Conservation (phyloP, 2,329 filamentous ascomycete genomes). For the Diaporthe vexans region DNA sequence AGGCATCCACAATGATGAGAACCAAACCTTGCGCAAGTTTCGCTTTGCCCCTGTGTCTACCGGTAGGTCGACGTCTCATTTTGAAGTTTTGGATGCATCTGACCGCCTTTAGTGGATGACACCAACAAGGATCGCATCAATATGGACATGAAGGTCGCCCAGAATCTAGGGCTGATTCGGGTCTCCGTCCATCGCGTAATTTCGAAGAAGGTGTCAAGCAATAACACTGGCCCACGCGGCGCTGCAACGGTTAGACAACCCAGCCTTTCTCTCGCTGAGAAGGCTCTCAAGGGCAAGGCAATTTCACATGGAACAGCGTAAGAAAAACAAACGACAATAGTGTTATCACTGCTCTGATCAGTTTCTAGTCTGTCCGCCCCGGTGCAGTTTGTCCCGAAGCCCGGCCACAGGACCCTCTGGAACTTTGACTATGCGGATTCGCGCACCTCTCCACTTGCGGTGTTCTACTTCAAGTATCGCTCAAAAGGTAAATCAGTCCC, state of each 20-base stretch:
- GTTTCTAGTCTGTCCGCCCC: neutral
- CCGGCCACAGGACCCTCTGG: too few relatives aligned
- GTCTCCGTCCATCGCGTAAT: neutral
- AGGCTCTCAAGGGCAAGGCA: constrained; percentile 52
- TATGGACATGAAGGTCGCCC: constrained; percentile 1
- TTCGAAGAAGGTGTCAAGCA: too few relatives aligned
- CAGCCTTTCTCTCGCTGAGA: constrained; percentile 51
- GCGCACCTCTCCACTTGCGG: constrained; percentile 46
- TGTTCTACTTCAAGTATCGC: constrained; percentile 51
- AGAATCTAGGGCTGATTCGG: constrained; percentile 20
- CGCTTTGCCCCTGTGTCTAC: constrained; percentile 21
- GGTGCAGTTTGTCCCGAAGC: too few relatives aligned
- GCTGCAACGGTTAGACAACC: too few relatives aligned
- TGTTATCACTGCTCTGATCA: neutral
- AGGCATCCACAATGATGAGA: neutral
- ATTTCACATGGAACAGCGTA: constrained; percentile 53
- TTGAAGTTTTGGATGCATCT: neutral
- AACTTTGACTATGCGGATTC: too few relatives aligned
- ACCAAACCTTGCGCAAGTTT: neutral
- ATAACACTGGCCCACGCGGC: too few relatives aligned
- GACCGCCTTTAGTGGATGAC: constrained; percentile 14
- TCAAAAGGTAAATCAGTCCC: constrained; percentile 45
- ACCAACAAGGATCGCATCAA: constrained; percentile 31
- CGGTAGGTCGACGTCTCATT: neutral
- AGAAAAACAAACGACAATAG: neutral